Percentiles rank a stretch among this genome's conserved stretches.
phyloP scores from a whole-genome alignment of 1,284 basidiomycete genomes.

The Schizophyllum amplum region DNA sequence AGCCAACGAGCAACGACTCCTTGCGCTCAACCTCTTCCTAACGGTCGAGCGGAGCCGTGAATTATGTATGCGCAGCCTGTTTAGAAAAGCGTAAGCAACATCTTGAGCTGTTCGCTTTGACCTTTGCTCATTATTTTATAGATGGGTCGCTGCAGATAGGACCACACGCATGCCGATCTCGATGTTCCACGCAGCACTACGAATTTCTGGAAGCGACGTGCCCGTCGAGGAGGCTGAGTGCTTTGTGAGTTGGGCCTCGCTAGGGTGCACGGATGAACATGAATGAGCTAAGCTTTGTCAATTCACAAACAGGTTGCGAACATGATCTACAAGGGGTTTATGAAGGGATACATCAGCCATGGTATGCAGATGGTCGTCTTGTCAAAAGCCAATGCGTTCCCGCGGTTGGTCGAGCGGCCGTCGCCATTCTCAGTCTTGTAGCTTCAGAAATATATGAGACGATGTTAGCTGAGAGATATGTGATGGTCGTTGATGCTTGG shows the following conservation, averaged over 20 bases:
- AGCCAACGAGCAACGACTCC: slow-evolving; percentile 56
- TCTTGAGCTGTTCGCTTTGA: slow-evolving; percentile 1
- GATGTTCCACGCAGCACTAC: slow-evolving; percentile 68
- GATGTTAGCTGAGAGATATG: too few species aligned
- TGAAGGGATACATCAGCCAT: slow-evolving; percentile 95
- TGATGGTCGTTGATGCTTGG: too few species aligned
- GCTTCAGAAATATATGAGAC: neutral
- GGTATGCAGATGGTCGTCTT: slow-evolving; percentile 91
- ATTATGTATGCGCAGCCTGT: slow-evolving; percentile 76
- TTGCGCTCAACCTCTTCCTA: slow-evolving; percentile 80
- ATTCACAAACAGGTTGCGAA: slow-evolving; percentile 50
- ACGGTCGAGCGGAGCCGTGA: slow-evolving; percentile 86
- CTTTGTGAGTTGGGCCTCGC: slow-evolving; percentile 27
- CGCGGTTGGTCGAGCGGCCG: slow-evolving; percentile 52
- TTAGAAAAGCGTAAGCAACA: slow-evolving; percentile 73
- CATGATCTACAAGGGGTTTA: slow-evolving; percentile 89
- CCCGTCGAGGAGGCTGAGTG: slow-evolving; percentile 85
- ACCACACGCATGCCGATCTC: slow-evolving; percentile 69
- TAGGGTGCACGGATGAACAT: too few species aligned
- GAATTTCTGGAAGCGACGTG: slow-evolving; percentile 56
- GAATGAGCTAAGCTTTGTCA: too few species aligned
- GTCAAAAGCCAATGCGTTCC: slow-evolving; percentile 78
- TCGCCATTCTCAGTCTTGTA: slow-evolving; percentile 29
- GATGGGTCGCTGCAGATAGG: slow-evolving; percentile 73
- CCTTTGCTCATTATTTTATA: slow-evolving; percentile 22